Percentiles rank a stretch among this genome's conserved stretches.
These are phyloP conservation scores for Petrea volubilis DNA, from an alignment of 257 asterid species.

Conservation along the genomic window DNA sequence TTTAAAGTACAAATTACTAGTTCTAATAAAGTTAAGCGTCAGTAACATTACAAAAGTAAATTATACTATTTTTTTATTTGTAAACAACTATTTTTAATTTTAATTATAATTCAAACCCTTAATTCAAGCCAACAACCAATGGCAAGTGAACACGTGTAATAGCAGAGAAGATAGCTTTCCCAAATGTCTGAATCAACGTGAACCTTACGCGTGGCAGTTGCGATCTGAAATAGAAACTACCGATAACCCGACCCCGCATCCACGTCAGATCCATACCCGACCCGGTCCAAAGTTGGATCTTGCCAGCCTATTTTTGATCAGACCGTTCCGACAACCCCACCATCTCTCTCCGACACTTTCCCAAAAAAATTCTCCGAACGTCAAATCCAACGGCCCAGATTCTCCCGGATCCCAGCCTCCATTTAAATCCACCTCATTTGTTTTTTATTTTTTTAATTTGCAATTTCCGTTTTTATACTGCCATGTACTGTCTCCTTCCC, in stretches of 20 bases:
- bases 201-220: constrained; percentile 5
- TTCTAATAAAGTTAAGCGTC: too few relatives aligned
- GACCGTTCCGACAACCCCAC: constrained; percentile 33
- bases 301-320: constrained; percentile 27
- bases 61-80: too few relatives aligned
- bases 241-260: too few relatives aligned
- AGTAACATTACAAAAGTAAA: too few relatives aligned
- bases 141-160: not conserved
- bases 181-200: not conserved
- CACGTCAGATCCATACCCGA: too few relatives aligned
- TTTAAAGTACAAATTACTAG: too few relatives aligned
- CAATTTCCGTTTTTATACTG: not conserved
- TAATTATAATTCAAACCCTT: too few relatives aligned
- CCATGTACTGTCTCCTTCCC: constrained; percentile 22
- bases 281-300: too few relatives aligned
- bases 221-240: not conserved
- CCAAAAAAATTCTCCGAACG: not conserved
- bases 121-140: not conserved
- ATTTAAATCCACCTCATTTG: constrained; percentile 40
- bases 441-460: not conserved
- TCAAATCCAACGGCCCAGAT: constrained; percentile 52
- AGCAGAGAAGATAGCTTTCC: too few relatives aligned
- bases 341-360: not conserved
- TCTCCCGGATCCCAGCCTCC: constrained; percentile 44
- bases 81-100: too few relatives aligned